Conservation (phyloP, 2,329 filamentous ascomycete species). For the Pseudogymnoascus sp. region DNA sequence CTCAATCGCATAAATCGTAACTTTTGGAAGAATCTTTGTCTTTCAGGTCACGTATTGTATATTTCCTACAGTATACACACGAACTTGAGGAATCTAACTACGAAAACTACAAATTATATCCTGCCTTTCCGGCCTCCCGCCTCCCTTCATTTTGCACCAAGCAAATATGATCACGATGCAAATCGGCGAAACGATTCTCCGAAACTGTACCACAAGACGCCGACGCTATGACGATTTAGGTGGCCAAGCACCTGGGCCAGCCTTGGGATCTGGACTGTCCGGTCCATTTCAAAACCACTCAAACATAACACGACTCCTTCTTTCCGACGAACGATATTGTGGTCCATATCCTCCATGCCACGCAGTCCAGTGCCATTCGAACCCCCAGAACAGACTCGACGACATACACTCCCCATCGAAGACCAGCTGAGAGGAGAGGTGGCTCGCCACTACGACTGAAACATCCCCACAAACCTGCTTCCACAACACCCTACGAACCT, state of each 20-base stretch:
- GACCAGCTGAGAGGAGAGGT: conserved; percentile 6
- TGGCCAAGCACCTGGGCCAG: background rate
- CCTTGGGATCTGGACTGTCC: background rate
- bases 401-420: background rate
- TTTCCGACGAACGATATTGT: conserved; percentile 1
- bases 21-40: background rate
- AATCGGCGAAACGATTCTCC: background rate
- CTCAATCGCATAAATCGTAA: background rate
- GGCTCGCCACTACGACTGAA: conserved; percentile 6
- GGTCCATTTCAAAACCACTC: conserved; percentile 2
- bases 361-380: background rate
- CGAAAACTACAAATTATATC: background rate
- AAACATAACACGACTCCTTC: conserved; percentile 6
- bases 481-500: background rate
- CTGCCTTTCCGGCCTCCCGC: background rate
- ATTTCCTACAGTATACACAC: background rate
- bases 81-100: background rate
- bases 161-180: background rate
- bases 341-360: background rate
- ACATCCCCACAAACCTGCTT: conserved; percentile 4
- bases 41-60: background rate
- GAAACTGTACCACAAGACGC: background rate
- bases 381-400: background rate
- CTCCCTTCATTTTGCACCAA: background rate
- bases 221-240: conserved; percentile 4